These are phyloP conservation scores for Adansonia grandidieri DNA, from an alignment of 441 rosid genomes.

Conservation along the genomic window DNA sequence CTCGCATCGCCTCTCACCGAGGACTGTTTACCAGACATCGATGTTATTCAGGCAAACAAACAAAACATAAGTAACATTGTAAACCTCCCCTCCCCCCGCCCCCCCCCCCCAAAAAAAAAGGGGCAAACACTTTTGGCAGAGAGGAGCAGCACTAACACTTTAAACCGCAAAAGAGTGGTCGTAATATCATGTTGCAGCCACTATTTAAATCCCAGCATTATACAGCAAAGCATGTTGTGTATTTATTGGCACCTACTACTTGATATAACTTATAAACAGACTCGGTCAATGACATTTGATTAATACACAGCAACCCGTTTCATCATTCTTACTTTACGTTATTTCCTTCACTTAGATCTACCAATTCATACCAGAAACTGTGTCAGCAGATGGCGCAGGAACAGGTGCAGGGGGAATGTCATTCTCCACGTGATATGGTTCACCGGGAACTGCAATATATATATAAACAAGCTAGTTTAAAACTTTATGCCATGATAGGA, in stretches of 20 bases:
- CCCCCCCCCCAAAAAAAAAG: not conserved
- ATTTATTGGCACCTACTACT: slow-evolving; percentile 7
- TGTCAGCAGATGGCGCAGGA: slow-evolving; percentile 55
- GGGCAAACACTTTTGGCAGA: not conserved
- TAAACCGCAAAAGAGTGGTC: too few species aligned
- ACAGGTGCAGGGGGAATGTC: slow-evolving; percentile 58
- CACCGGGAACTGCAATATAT: slow-evolving; percentile 75
- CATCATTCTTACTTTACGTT: slow-evolving; percentile 1
- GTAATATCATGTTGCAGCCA: too few species aligned
- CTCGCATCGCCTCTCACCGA: not conserved
- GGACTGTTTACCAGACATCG: not conserved
- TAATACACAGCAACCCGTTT: not conserved
- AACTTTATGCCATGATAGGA: not conserved
- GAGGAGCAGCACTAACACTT: not conserved
- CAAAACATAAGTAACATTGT: not conserved
- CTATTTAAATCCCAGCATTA: not conserved
- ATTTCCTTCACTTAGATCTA: not conserved
- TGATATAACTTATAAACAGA: not conserved
- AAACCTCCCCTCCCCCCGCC: not conserved
- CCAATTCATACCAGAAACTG: slow-evolving; percentile 53
- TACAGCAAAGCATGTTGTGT: not conserved
- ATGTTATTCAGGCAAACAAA: not conserved
- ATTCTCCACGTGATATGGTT: slow-evolving; percentile 61
- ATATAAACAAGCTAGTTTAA: not conserved
- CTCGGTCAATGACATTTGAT: not conserved